A percentile compares a stretch with the other conserved stretches of the same genome.
Evolutionary conservation across 2,329 filamentous ascomycete species (phyloP).

Genomic region (Alternaria sp.): DNA sequence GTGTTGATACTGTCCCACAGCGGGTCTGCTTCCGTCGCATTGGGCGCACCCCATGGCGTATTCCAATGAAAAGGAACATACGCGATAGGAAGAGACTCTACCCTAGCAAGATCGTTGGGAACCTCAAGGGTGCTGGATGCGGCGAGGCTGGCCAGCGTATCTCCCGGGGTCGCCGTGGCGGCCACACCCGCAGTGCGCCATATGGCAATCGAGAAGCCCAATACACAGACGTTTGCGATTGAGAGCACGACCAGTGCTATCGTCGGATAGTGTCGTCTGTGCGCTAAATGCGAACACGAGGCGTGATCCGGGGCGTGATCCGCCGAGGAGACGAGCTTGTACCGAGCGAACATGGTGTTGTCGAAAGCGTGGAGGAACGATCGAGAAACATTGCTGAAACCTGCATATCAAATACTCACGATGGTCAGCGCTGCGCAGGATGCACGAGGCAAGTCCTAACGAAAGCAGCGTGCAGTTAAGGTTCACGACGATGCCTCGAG

Average conservation of each 20-base stretch:
- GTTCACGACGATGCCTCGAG: not conserved
- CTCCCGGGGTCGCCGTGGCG: not conserved
- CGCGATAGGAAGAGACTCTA: not conserved
- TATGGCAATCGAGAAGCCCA: not conserved
- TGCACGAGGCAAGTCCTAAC: slow-evolving; percentile 1
- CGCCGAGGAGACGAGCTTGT: not conserved
- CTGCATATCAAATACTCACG: slow-evolving; percentile 1
- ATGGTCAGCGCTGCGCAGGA: not conserved
- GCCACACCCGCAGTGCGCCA: not conserved
- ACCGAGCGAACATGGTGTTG: slow-evolving; percentile 3
- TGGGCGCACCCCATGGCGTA: slow-evolving; percentile 9
- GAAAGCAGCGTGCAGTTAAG: slow-evolving; percentile 1
- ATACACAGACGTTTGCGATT: not conserved
- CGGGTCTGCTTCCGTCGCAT: slow-evolving; percentile 20
- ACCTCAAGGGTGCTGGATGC: not conserved
- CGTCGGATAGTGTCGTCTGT: not conserved
- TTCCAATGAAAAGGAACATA: slow-evolving; percentile 8
- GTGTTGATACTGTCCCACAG: slow-evolving; percentile 34
- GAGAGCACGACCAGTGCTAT: not conserved
- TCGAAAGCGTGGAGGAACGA: not conserved
- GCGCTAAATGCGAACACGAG: not conserved
- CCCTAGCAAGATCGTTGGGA: not conserved
- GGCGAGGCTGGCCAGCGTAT: not conserved
- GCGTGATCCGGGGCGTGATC: not conserved
- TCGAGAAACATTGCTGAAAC: not conserved